Evolutionary conservation across 2,329 filamentous ascomycete species (phyloP), one percentile per base, ranked within the genome.

Genomic region (Calonectria hongkongensis): DNA sequence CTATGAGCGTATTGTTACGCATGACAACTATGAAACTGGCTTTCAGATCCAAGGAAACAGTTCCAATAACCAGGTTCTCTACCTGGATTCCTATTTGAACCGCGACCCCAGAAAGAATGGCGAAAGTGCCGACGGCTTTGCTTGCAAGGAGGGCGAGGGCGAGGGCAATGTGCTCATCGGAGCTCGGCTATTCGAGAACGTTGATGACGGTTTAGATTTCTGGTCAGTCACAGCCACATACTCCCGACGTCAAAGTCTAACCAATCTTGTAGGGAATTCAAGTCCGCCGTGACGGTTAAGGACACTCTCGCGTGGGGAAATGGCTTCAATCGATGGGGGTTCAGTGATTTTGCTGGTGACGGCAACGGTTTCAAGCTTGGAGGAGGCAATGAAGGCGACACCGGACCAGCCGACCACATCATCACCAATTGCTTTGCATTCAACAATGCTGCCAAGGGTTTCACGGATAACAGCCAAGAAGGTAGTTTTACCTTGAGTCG

Each of bases 341-440:
- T 88, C 77, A 74, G 69, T 10, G 70, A 81, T 21, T 88, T 87
- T 69, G 79, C 84, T 27, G 86, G 86, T 21, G 86, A 88, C 60
- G 86, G 86, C 41, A 88, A 88, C 74, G 85, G 87, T 18, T 87
- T 87, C 83, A 87, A 88, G 79, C 83, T 88, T 4, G 85, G 86
- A 30, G 83, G 84, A 36, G 80, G 79, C 54, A 79, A 83, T 54
- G 81, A 81, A 3, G 82, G 78, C 13, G 81, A 82, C 45, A 81
- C 83, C 30, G 82, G 79, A 15, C 78, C 86, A 0, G 86, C 85
- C 0, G 82, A 86, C 78, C 86, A 88, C 71, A 80, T 86, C 47
- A 76, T 88, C 65, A 82, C 80, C 60, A 88, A 88, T 81, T 84
- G 80, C 74, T 86, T 87, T 28, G 84, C 86, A 7, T 88, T 87